Evolutionary conservation across 2,329 filamentous ascomycete genomes (phyloP), one percentile per base, ranked within the genome.

Genomic region (Diaporthe ampelina): DNA sequence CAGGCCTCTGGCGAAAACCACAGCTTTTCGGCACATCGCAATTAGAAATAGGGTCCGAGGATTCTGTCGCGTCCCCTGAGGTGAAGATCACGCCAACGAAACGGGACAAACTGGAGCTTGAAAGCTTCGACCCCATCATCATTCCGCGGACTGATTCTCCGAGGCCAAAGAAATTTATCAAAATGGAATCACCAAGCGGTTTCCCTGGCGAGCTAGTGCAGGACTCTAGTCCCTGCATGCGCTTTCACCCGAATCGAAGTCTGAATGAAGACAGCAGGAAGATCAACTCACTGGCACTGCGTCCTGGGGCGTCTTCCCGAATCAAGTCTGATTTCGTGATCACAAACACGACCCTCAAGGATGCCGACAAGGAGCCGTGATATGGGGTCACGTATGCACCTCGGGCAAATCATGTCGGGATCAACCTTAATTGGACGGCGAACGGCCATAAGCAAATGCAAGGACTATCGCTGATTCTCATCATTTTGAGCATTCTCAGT

Each of bases 21-120:
- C 74, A 58, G 29, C 57, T 69, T 24, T 72, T 69, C 26, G 40
- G 72, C n/a, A 37, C 43, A 43, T 74, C 67, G 21, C 61, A 72
- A 9, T 58, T 72, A 48, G 40, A 58, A 10, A 29, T 45, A 2
- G 72, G 63, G 45, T 45, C 48, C 19, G 59, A 74, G 29, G 74
- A 70, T 50, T 32, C 68, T 3, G n/a, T 58, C 11, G 56, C 70
- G 5, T 37, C n/a, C n/a, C 32, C 50, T 21, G 61, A 69, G 24
- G 32, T n/a, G 24, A 40, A 70, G 13, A 21, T 54, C 13, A 21
- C 13, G 32, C 45, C 43, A 17, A 4, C 10, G 4, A 54, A 19
- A 24, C 21, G 57, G 19, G 29, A 40, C 48, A 19, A n/a, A 32
- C 35, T 19, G n/a, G 45, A 17, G 11, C 43, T n/a, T 40, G 35